Evolutionary conservation across 2,329 filamentous ascomycete genomes (phyloP).

Genomic region (Nannizziopsis barbatae): DNA sequence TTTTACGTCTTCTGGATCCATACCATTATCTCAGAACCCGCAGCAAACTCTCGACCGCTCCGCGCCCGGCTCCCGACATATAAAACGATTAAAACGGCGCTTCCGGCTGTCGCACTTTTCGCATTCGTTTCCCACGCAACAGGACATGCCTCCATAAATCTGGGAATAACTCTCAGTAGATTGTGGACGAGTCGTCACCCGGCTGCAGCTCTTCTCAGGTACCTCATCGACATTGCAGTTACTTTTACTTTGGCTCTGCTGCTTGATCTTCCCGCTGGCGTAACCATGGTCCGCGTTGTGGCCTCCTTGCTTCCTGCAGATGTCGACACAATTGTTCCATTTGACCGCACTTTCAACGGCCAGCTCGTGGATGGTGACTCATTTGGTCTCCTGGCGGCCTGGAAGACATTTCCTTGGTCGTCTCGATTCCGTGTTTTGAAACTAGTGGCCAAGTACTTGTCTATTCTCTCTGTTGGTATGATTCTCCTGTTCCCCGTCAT

Average conservation of each 20-base stretch:
- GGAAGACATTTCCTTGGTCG: slow-evolving; percentile 62
- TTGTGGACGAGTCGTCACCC: slow-evolving; percentile 23
- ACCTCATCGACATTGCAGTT: slow-evolving; percentile 29
- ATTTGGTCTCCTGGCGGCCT: slow-evolving; percentile 62
- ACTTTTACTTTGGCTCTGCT: slow-evolving; percentile 43
- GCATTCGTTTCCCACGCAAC: slow-evolving; percentile 45
- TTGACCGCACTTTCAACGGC: slow-evolving; percentile 76
- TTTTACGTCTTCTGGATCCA: slow-evolving; percentile 73
- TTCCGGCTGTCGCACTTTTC: slow-evolving; percentile 55
- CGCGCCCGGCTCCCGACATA: slow-evolving; percentile 59
- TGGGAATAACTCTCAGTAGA: too few relatives aligned
- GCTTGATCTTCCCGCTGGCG: slow-evolving; percentile 62
- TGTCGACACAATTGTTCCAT: slow-evolving; percentile 73
- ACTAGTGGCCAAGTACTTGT: slow-evolving; percentile 61
- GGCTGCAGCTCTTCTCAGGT: slow-evolving; percentile 10
- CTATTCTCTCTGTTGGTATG: slow-evolving; percentile 42
- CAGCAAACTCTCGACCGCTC: slow-evolving; percentile 44
- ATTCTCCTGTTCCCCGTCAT: slow-evolving; percentile 43
- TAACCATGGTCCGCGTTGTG: slow-evolving; percentile 71
- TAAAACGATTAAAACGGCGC: slow-evolving; percentile 56
- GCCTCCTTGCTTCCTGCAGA: slow-evolving; percentile 74
- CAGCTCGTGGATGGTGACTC: slow-evolving; percentile 65
- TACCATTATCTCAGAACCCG: slow-evolving; percentile 64
- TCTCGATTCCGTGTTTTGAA: slow-evolving; percentile 63
- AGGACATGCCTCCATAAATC: slow-evolving; percentile 16